Evolutionary conservation across 2,329 filamentous ascomycete species (phyloP).

Genomic region (Epicoccum nigrum): DNA sequence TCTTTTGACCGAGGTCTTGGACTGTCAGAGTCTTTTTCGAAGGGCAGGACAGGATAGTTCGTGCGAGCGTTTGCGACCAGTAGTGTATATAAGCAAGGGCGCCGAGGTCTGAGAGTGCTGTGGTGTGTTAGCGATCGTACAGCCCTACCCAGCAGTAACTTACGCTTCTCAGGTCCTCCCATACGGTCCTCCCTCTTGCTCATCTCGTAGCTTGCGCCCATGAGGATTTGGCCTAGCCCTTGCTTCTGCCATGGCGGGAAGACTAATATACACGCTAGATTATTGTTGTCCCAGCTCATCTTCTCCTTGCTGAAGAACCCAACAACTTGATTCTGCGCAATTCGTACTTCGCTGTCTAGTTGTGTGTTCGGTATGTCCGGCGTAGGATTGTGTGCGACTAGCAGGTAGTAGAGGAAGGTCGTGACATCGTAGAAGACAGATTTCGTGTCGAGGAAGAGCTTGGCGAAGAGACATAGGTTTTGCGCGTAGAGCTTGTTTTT

Average conservation of each 20-base stretch:
- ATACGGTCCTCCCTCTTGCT: conserved; percentile 81
- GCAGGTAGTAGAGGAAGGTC: conserved; percentile 92
- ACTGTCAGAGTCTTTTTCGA: conserved; percentile 65
- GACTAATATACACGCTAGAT: conserved; percentile 92
- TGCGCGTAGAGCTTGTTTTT: conserved; percentile 88
- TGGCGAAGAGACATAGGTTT: conserved; percentile 93
- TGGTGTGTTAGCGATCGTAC: conserved; percentile 14
- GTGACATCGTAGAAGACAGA: conserved; percentile 97
- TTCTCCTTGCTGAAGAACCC: conserved; percentile 99
- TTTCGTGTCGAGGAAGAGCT: conserved; percentile 97
- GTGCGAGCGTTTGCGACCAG: conserved; percentile 83
- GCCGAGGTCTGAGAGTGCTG: conserved; percentile 80
- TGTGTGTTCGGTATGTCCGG: conserved; percentile 41
- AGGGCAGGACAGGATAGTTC: conserved; percentile 61
- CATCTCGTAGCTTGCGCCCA: conserved; percentile 93
- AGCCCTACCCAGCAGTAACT: background rate
- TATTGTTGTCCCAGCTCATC: conserved; percentile 98
- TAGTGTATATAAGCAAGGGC: conserved; percentile 81
- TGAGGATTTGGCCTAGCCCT: conserved; percentile 84
- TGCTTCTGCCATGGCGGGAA: conserved; percentile 96
- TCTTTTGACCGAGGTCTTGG: conserved; percentile 73
- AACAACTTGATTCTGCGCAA: conserved; percentile 64
- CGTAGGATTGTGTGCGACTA: conserved; percentile 71
- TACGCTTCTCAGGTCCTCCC: conserved; percentile 87
- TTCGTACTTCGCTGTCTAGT: conserved; percentile 24